phyloP scores from a whole-genome alignment of 768 basidiomycete genomes.

The Termitomyces titanicus region DNA sequence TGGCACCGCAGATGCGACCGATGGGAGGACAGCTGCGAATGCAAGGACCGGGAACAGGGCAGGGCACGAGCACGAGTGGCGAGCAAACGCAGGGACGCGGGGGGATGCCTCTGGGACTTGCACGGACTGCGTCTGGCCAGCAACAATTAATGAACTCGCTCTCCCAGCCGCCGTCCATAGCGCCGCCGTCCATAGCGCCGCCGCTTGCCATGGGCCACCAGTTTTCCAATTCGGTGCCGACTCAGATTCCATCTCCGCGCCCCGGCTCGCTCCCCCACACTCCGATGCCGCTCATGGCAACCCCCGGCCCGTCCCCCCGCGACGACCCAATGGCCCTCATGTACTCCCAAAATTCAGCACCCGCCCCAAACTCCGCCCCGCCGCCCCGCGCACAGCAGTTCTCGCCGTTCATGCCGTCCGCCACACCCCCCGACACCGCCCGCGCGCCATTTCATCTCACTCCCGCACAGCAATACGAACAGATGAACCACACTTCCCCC shows the following conservation, averaged over 20 bases:
- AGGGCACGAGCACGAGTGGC: too few species aligned
- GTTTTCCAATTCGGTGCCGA: constrained; percentile 34
- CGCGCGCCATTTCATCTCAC: constrained; percentile 49
- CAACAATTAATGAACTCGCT: constrained; percentile 48
- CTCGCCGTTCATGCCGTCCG: constrained; percentile 37
- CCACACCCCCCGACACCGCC: constrained; percentile 42
- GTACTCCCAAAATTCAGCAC: constrained; percentile 34
- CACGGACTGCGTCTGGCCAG: too few species aligned
- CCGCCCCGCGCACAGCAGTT: constrained; percentile 26
- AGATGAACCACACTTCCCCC: constrained; percentile 42
- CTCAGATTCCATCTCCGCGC: constrained; percentile 38
- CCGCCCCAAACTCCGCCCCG: constrained; percentile 25
- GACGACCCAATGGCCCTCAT: constrained; percentile 44
- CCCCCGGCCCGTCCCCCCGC: too few species aligned
- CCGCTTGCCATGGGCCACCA: constrained; percentile 30
- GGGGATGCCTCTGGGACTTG: too few species aligned
- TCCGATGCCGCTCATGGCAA: too few species aligned
- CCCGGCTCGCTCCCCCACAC: constrained; percentile 35
- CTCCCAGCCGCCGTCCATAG: constrained; percentile 30
- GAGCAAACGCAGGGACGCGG: too few species aligned
- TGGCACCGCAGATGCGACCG: constrained; percentile 28
- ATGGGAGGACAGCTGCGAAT: constrained; percentile 27
- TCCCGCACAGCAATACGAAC: constrained; percentile 61
- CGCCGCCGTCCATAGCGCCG: constrained; percentile 24
- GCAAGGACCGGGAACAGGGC: constrained; percentile 25